phyloP scores from a whole-genome alignment of 208 protist genomes.

The Leishmania gerbilli region DNA sequence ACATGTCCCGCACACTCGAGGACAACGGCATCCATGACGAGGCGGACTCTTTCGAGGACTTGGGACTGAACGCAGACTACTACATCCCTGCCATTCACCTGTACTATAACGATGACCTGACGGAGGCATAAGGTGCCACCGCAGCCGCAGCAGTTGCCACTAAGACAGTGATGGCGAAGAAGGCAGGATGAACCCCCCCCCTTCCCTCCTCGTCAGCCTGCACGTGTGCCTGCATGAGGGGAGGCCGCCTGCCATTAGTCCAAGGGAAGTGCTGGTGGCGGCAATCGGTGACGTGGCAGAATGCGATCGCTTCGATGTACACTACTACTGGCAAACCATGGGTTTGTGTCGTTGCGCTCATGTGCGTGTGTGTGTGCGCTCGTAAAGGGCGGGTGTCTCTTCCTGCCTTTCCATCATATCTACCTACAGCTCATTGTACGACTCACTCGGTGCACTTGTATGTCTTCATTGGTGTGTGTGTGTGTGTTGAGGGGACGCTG shows the following conservation, averaged over 20 bases:
- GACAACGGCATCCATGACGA: constrained; percentile 92
- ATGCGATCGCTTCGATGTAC: constrained; percentile 18
- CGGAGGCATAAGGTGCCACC: constrained; percentile 52
- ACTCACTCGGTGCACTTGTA: neutral
- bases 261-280: neutral
- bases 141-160: neutral
- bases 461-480: neutral
- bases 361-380: neutral
- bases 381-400: neutral
- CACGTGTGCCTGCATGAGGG: neutral
- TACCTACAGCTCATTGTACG: neutral
- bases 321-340: neutral
- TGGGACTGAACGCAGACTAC: constrained; percentile 91
- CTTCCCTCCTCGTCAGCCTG: neutral
- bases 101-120: constrained; percentile 95
- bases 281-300: neutral
- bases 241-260: neutral
- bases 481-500: neutral
- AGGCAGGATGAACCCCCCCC: neutral
- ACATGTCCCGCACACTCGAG: constrained; percentile 90
- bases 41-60: constrained; percentile 84
- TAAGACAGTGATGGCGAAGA: neutral
- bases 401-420: neutral
- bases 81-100: constrained; percentile 93
- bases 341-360: neutral